Base-by-base conservation (phyloP, 176 grass and related monocot genomes). In the Paspalum notatum region DNA sequence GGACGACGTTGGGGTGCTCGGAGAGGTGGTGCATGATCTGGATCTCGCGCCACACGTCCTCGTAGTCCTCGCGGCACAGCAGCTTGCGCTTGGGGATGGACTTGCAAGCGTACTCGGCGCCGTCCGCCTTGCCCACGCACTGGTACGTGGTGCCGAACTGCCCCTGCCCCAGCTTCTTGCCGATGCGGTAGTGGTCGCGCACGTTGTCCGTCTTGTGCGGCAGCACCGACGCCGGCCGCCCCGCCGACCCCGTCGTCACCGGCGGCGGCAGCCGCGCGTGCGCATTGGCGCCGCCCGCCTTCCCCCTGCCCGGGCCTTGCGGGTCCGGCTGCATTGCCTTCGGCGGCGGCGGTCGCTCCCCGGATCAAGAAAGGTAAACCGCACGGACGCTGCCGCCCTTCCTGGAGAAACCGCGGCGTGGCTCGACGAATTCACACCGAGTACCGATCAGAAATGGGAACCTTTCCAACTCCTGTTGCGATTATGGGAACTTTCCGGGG, bases 11-110 rank as follows among this genome's bases (percentile, higher is more conserved):
- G 38, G 78, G 87, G 66, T 98, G 95, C 86, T 98, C 92, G 65
- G 94, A 97, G 74, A 97, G 94, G 84, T 97, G 94, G 86, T 97
- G 91, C 94, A 97, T 97, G 91, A 97, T 97, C 87, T 97, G 94
- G 91, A 97, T 97, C 94, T 97, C 94, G 82, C 94, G 89, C 91
- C 91, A 97, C 14, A 87, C 95, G 26, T 94, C 95, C 83, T 94
- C 95, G 68, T 92, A 97, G 84, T 97, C 94, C 87, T 97, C 94
- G 39, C 94, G 83, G 85, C 91, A 97, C 44, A 97, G 89, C 51
- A 97, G 91, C 89, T 97, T 97, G 72, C 94, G 85, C 85, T 97
- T 97, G 79, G 94, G 91, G 80, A 94, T 97, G 68, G 94, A 97
- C 74, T 97, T 97, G 91, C 94, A 97, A 20, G 94, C 94, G 75